Evolutionary conservation across 768 basidiomycete species (phyloP).

Genomic region (Suillus placidus): DNA sequence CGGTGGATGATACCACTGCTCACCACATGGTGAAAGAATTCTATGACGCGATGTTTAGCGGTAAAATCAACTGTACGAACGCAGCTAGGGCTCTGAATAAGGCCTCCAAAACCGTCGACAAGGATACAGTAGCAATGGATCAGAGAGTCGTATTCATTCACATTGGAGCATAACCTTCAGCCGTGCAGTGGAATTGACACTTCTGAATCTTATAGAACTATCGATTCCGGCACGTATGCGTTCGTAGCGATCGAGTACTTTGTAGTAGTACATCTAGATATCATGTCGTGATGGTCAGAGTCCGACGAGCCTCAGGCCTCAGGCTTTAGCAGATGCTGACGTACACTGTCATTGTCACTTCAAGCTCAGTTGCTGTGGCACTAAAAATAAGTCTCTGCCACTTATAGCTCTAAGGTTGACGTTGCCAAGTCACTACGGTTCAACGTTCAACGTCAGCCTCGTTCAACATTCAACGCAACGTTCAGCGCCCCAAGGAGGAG

Average conservation of each 20-base stretch:
- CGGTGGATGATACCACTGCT: conserved; percentile 30
- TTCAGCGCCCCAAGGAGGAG: too few relatives aligned
- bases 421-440: too few relatives aligned
- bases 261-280: too few relatives aligned
- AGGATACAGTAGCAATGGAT: conserved; percentile 23
- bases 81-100: conserved; percentile 24
- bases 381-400: too few relatives aligned
- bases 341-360: too few relatives aligned
- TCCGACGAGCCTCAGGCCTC: too few relatives aligned
- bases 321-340: too few relatives aligned
- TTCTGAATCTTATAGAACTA: background rate
- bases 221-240: background rate
- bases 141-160: conserved; percentile 33
- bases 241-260: background rate
- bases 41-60: conserved; percentile 23
- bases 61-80: conserved; percentile 16
- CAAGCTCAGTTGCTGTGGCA: too few relatives aligned
- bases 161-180: conserved; percentile 20
- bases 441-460: too few relatives aligned
- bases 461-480: too few relatives aligned
- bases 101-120: conserved; percentile 25
- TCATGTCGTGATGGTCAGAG: too few relatives aligned
- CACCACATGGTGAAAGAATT: conserved; percentile 24
- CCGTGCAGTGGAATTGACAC: background rate
- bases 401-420: too few relatives aligned